phyloP scores from a whole-genome alignment of 352 stramenopile genomes.

The Phytophthora colocasiae region DNA sequence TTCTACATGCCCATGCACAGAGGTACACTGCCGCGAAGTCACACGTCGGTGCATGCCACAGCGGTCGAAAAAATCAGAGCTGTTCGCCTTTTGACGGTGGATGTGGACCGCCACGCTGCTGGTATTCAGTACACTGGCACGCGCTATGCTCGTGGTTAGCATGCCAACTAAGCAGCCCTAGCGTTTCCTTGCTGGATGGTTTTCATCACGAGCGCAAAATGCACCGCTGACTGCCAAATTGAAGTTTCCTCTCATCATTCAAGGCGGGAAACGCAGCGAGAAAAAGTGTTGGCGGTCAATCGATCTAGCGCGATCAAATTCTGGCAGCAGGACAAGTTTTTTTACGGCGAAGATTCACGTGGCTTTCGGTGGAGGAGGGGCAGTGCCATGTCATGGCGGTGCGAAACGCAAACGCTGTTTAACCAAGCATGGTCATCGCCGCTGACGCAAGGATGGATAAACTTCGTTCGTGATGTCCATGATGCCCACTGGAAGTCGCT shows the following conservation, averaged over 20 bases:
- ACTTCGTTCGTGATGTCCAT: not conserved
- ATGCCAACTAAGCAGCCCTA: not conserved
- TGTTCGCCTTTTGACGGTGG: constrained; percentile 6
- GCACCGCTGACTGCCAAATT: not conserved
- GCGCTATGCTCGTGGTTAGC: not conserved
- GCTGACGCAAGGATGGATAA: not conserved
- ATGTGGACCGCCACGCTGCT: constrained; percentile 11
- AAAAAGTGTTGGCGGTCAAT: not conserved
- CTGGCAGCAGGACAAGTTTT: not conserved
- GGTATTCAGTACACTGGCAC: not conserved
- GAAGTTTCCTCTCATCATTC: constrained; percentile 11
- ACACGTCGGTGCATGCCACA: not conserved
- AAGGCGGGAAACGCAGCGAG: not conserved
- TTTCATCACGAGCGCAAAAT: constrained; percentile 13
- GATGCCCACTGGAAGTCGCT: not conserved
- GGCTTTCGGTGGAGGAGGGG: not conserved
- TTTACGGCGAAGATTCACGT: not conserved
- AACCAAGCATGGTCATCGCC: not conserved
- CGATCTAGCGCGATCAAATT: constrained; percentile 7
- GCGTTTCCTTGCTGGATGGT: constrained; percentile 1
- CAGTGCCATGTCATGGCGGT: not conserved
- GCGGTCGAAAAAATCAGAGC: constrained; percentile 1
- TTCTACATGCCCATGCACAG: too few relatives aligned
- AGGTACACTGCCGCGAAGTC: constrained; percentile 7
- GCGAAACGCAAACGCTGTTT: not conserved